Evolutionary conservation across 2,329 filamentous ascomycete genomes (phyloP), one percentile per base, ranked within the genome.

Genomic region (Teratosphaeriaceae sp.): DNA sequence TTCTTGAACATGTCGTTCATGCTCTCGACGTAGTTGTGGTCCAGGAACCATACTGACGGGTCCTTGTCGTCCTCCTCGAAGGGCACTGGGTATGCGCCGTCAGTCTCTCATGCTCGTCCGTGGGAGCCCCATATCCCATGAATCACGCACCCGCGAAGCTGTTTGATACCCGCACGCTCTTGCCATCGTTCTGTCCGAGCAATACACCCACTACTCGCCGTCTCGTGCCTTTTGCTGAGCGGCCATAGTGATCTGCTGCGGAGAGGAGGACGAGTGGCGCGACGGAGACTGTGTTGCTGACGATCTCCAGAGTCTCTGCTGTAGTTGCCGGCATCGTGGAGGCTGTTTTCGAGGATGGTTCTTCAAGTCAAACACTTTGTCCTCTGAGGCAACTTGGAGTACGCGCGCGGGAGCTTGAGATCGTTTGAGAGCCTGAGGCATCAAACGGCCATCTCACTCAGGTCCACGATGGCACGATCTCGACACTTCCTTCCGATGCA

Each of bases 1-100:
- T 97, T 97, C 76, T 98, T 98, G 79, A 98, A 98, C 92, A 98
- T 98, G 69, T 97, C 92, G 72, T 92, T 94, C 92, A 98, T 98
- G 57, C 84, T 87, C 70, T 98, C 92, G 67, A 98, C 86, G 62
- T 96, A 98, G 78, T 97, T 97, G 77, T 98, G 92, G 67, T 98
- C 92, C 53, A 98, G 72, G 66, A 97, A 98, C 92, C 92, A 98
- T 64, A 98, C 92, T 26, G 90, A 94, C 3, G 90, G 90, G 65
- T 98, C 89, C 71, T 94, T 95, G 61, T 96, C 92, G 66, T 98
- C 92, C 72, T 98, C 92, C 69, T 98, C 92, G 62, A 98, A 98
- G 1, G 92, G 92, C 34, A 97, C 92, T 95, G 60, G 50, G 38
- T 34, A 16, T 33, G 27, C 26, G 22, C 30, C 18, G 34, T 45